Base-by-base conservation (phyloP, 2,329 filamentous ascomycete genomes). In the Nemania abortiva region DNA sequence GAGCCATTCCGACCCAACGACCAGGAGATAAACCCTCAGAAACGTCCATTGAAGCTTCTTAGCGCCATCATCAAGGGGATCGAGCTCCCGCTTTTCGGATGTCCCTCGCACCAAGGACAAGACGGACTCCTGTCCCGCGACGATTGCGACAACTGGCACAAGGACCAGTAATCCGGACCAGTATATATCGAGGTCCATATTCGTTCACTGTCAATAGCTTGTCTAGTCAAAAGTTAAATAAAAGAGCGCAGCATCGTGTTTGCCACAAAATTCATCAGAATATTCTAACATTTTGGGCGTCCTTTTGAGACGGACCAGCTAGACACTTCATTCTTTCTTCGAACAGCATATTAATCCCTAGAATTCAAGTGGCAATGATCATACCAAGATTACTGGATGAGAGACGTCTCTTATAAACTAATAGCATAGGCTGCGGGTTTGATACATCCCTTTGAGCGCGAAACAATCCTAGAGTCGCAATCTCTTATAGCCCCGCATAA, bases 1-100 rank as follows among this genome's bases (percentile, higher is more conserved):
- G 31, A 87, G 81, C 84, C 84, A 87, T 75, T 87, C 84, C 9
- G 84, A 82, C 59, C 79, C 84, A 81, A 85, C 85, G 27, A 84
- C 82, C 5, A 87, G 78, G 67, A 82, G 79, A 62, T 86, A 87
- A 34, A 86, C 84, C 22, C 67, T 69, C 49, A 78, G 42, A 63
- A 78, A 78, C 4, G 61, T 72, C 57, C 22, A 57, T 22, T 70
- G 69, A 31, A 78, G 75, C 7, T 64, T 45, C 31, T 52, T 55
- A 3, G 74, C 74, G 13, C 74, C 75, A 9, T 55, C 66, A 18
- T 72, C 72, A 27, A 54, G 65, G 2, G 53, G 15, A 18, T 50
- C 24, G 6, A 10, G 54, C 20, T 57, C 47, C n/a, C 9, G 24
- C 37, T 66, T 70, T n/a, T 61, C 60, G 10, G 64, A 37, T 27